A percentile compares a stretch with the other conserved stretches of the same genome.
These are phyloP conservation scores for Aspergillus fumigatus DNA, from an alignment of 2,329 filamentous ascomycete genomes.

Conservation along the genomic window DNA sequence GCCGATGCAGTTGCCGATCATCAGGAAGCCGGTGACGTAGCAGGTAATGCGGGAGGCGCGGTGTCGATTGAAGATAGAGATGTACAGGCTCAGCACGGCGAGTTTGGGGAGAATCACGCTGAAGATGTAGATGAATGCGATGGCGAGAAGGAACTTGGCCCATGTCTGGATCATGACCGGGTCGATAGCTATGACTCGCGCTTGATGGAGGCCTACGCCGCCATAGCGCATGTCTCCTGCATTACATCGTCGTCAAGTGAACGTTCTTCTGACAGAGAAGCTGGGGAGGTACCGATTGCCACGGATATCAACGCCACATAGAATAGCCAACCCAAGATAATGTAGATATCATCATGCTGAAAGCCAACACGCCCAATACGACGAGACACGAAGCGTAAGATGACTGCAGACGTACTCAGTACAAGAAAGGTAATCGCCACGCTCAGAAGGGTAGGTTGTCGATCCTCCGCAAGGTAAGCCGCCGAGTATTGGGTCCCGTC, in stretches of 20 bases:
- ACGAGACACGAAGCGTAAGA: slow-evolving; percentile 1
- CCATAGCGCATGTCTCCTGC: slow-evolving; percentile 1
- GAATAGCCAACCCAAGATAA: neutral
- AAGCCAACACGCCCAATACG: neutral
- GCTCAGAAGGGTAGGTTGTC: neutral
- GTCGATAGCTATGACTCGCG: neutral
- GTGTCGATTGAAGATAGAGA: slow-evolving; percentile 1
- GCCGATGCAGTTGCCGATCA: slow-evolving; percentile 2
- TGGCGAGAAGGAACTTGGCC: slow-evolving; percentile 1
- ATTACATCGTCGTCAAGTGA: neutral
- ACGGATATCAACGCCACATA: neutral
- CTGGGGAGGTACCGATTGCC: neutral
- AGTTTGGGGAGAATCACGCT: slow-evolving; percentile 1
- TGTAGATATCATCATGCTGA: slow-evolving; percentile 3
- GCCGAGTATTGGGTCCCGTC: neutral
- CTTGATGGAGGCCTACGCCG: slow-evolving; percentile 4
- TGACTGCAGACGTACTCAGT: slow-evolving; percentile 1
- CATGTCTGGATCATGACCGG: neutral
- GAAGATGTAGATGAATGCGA: slow-evolving; percentile 2
- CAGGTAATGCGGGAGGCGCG: slow-evolving; percentile 1
- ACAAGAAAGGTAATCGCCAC: neutral
- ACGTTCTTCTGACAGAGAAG: neutral
- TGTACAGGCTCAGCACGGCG: slow-evolving; percentile 2
- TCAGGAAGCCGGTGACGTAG: neutral
- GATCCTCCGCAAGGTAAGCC: neutral